phyloP scores from a whole-genome alignment of 1,139 yeast genomes.

The Pneumocystis wakefieldiae region DNA sequence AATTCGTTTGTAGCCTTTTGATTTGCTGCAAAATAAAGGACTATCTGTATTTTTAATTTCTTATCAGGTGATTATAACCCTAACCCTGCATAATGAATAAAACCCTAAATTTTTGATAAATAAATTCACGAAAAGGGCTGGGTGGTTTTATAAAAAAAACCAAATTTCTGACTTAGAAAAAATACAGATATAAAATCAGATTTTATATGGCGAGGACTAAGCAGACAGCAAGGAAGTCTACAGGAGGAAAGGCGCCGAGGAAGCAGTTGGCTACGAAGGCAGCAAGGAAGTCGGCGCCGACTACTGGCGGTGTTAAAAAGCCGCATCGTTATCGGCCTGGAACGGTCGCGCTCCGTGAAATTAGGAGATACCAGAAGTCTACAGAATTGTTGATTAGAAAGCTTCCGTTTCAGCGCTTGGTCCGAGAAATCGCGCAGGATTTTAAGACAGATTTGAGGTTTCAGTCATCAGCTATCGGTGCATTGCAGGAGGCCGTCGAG shows the following conservation, averaged over 20 bases:
- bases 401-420: constrained; percentile 97
- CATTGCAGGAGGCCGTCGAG: constrained; percentile 96
- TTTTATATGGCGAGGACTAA: not conserved
- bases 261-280: constrained; percentile 98
- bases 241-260: constrained; percentile 99
- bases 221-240: constrained; percentile 95
- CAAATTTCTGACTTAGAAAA: too few species aligned
- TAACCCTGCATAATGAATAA: too few species aligned
- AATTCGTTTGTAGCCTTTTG: too few species aligned
- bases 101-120: too few species aligned
- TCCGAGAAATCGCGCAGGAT: constrained; percentile 95
- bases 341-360: constrained; percentile 98
- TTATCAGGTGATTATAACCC: too few species aligned
- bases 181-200: not conserved
- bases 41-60: too few species aligned
- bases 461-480: constrained; percentile 98
- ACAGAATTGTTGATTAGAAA: constrained; percentile 94
- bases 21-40: too few species aligned
- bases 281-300: constrained; percentile 87
- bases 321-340: constrained; percentile 99
- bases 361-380: constrained; percentile 97
- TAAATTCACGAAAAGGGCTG: not conserved
- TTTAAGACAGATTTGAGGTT: constrained; percentile 96
- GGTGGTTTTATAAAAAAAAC: not conserved
- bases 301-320: constrained; percentile 98